These are phyloP conservation scores for Cichorium intybus DNA, from an alignment of 140 eudicot species.

Conservation along the genomic window DNA sequence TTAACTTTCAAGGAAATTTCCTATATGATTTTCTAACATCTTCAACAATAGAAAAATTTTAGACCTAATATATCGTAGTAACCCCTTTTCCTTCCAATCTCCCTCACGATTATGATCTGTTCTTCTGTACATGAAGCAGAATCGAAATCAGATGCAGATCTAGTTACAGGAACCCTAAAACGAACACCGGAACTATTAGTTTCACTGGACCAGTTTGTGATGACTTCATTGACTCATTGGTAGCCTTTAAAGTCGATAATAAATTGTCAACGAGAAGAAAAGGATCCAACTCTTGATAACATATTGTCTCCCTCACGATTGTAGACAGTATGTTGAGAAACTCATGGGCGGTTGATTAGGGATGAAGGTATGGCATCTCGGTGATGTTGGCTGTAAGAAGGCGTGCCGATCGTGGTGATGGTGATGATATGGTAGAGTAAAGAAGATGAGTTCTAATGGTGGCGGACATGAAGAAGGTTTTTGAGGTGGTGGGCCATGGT, in stretches of 20 bases:
- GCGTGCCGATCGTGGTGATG: too few relatives aligned
- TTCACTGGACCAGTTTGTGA: conserved; percentile 20
- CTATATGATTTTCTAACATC: conserved; percentile 78
- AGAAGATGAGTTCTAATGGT: too few relatives aligned
- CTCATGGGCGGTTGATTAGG: too few relatives aligned
- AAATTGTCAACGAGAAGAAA: conserved; percentile 49
- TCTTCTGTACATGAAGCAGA: conserved; percentile 49
- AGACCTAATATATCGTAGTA: conserved; percentile 68
- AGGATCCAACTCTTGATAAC: conserved; percentile 56
- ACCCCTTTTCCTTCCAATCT: conserved; percentile 63
- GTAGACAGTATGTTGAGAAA: too few relatives aligned
- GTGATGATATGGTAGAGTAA: too few relatives aligned
- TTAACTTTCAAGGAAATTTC: conserved; percentile 77
- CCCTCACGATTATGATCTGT: conserved; percentile 51
- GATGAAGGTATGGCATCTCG: too few relatives aligned
- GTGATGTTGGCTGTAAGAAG: too few relatives aligned
- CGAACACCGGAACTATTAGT: conserved; percentile 33
- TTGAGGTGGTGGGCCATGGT: too few relatives aligned
- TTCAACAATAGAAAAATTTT: conserved; percentile 62
- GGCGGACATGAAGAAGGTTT: too few relatives aligned
- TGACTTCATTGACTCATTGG: conserved; percentile 19
- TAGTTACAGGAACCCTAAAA: conserved; percentile 38
- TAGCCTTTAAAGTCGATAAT: conserved; percentile 26
- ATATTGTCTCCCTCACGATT: too few relatives aligned
- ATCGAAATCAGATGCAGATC: conserved; percentile 15